phyloP scores from a whole-genome alignment of 208 protist genomes.

The Leishmania amazonensis region DNA sequence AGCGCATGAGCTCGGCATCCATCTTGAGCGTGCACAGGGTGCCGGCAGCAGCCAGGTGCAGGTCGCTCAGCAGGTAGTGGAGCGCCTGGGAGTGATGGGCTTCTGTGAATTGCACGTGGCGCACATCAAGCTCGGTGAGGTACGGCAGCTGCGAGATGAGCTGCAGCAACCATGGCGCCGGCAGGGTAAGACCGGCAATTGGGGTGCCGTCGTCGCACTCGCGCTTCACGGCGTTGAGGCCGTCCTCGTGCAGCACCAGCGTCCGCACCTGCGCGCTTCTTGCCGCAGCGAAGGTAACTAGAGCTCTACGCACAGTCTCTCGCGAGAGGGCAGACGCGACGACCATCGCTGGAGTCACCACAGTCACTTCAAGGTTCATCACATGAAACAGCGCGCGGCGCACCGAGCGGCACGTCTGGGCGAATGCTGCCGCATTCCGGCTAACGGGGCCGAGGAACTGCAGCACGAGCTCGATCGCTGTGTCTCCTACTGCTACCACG shows the following conservation, averaged over 20 bases:
- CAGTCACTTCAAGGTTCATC: conserved; percentile 23
- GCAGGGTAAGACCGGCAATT: conserved; percentile 19
- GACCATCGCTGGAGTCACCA: conserved; percentile 55
- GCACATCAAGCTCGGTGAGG: conserved; percentile 66
- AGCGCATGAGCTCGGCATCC: conserved; percentile 47
- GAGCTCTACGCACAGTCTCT: conserved; percentile 22
- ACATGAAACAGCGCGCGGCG: conserved; percentile 35
- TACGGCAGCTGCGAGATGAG: conserved; percentile 47
- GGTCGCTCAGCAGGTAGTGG: conserved; percentile 68
- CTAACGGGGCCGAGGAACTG: conserved; percentile 32
- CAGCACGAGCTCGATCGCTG: conserved; percentile 39
- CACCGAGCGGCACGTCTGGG: conserved; percentile 51
- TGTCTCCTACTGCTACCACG: conserved; percentile 37
- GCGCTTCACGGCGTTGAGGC: conserved; percentile 35
- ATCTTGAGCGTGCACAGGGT: conserved; percentile 68
- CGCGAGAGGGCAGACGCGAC: conserved; percentile 22
- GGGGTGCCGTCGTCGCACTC: conserved; percentile 31
- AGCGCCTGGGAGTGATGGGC: conserved; percentile 15
- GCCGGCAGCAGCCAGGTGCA: conserved; percentile 59
- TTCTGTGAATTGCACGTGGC: conserved; percentile 60
- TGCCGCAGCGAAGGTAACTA: conserved; percentile 37
- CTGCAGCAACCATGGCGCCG: conserved; percentile 34
- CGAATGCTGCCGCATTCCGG: conserved; percentile 34
- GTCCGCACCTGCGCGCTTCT: conserved; percentile 37
- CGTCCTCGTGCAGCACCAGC: conserved; percentile 34